Percentiles rank a stretch among this genome's conserved stretches.
Conservation (phyloP, 352 stramenopile species). For the Phytophthora melonis region DNA sequence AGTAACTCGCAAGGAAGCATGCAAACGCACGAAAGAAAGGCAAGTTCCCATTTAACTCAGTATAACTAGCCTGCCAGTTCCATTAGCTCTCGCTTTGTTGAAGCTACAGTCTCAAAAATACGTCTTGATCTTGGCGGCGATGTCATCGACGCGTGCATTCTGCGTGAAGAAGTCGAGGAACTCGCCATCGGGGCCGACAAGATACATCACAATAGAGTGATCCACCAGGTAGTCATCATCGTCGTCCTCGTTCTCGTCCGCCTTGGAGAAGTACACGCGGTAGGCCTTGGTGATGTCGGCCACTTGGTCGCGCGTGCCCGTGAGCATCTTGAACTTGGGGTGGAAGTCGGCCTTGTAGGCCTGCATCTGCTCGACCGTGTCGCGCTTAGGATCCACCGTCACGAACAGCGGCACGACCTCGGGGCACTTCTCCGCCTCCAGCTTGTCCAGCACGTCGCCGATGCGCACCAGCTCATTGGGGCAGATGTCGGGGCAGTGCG, state of each 20-base stretch:
- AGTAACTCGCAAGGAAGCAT: too few relatives aligned
- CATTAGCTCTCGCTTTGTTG: background rate
- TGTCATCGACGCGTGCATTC: slow-evolving; percentile 94
- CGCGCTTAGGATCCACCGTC: slow-evolving; percentile 97
- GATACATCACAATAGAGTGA: slow-evolving; percentile 99
- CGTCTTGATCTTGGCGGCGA: slow-evolving; percentile 94
- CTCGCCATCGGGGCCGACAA: slow-evolving; percentile 96
- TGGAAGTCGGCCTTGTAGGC: slow-evolving; percentile 96
- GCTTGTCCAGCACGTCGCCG: slow-evolving; percentile 94
- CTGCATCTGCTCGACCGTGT: slow-evolving; percentile 96
- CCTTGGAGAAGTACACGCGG: slow-evolving; percentile 99
- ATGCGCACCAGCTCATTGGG: slow-evolving; percentile 99
- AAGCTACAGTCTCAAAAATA: slow-evolving; percentile 52
- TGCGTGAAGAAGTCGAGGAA: slow-evolving; percentile 99
- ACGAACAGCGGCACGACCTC: slow-evolving; percentile 96
- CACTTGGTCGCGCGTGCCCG: slow-evolving; percentile 95
- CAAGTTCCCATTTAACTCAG: background rate
- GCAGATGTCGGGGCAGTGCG: slow-evolving; percentile 99
- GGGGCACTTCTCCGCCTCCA: slow-evolving; percentile 72
- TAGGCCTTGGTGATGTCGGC: slow-evolving; percentile 98
- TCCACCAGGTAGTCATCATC: slow-evolving; percentile 99
- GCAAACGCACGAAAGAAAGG: too few relatives aligned
- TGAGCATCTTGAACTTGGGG: slow-evolving; percentile 90
- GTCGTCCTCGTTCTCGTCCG: slow-evolving; percentile 93
- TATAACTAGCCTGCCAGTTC: background rate